These are phyloP conservation scores for Yarrowia galli DNA, from an alignment of 1,139 yeast species.

Conservation along the genomic window DNA sequence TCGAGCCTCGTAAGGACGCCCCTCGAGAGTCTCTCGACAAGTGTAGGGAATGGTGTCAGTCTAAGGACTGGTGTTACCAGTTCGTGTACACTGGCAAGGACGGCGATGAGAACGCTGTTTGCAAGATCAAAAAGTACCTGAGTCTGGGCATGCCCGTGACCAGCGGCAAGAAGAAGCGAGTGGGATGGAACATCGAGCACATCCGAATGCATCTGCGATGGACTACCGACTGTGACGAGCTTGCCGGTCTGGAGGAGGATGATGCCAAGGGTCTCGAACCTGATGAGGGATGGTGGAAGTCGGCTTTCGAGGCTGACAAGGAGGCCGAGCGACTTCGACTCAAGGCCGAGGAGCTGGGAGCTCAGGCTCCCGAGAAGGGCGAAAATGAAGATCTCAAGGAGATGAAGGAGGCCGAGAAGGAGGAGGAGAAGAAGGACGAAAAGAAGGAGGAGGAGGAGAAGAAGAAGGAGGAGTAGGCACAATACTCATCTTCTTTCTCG, in stretches of 20 bases:
- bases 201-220: conserved; percentile 26
- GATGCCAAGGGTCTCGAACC: conserved; percentile 17
- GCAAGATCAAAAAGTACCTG: conserved; percentile 32
- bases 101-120: conserved; percentile 8
- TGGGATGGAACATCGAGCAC: conserved; percentile 23
- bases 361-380: not conserved
- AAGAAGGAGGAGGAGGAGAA: not conserved
- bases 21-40: conserved; percentile 22
- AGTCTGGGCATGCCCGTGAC: conserved; percentile 14
- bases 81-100: conserved; percentile 24
- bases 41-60: conserved; percentile 27
- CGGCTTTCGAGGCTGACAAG: not conserved
- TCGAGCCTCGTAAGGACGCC: conserved; percentile 11
- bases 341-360: conserved; percentile 6
- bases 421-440: not conserved
- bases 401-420: not conserved
- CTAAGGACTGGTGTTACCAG: conserved; percentile 35
- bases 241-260: not conserved
- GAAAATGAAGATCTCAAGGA: not conserved
- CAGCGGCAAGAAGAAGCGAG: conserved; percentile 11
- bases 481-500: not conserved
- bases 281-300: conserved; percentile 37
- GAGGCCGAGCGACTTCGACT: conserved; percentile 13
- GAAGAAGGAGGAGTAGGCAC: conserved; percentile 12
- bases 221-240: conserved; percentile 24